Base-by-base conservation (phyloP, 1,284 basidiomycete genomes). In the Boletus calvinii region DNA sequence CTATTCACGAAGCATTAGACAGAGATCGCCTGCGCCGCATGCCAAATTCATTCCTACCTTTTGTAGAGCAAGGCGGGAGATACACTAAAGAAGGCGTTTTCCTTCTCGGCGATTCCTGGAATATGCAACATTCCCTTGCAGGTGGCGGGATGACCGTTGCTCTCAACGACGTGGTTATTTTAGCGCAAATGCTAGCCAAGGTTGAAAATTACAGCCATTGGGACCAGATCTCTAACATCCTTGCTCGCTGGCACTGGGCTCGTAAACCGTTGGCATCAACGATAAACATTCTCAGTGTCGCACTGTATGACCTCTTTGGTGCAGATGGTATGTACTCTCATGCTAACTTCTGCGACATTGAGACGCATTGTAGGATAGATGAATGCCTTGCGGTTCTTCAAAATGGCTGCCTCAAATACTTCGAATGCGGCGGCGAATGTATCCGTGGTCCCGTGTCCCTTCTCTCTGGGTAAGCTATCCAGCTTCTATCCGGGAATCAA, bases 41-140 rank as follows among this genome's bases (percentile, higher is more conserved):
- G 96, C 95, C 97, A 43, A 99, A 98, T 72, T 91, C 90, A 0
- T 98, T 93, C 78, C 79, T 99, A 3, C 93, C 95, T 0, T 77
- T 95, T 0, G 78, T 86, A 15, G 79, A 89, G 64, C 97, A 98
- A 68, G 92, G 90, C 50, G 70, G 71, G 3, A 62, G 65, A 11
- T 63, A 69, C 31, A 73, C 76, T 10, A 87, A 85, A 56, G 76
- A 84, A 49, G 94, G 95, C 18, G 86, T 87, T 8, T 78, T 99
- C 57, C 81, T 99, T 52, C 78, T 98, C 37, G 97, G 97, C 5
- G 97, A 99, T 69, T 87, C 96, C 1, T 96, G 94, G 89, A 99
- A 99, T 70, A 99, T 99, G 95, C 89, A 97, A 1, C 97, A 99
- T 72, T 96, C 97, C 0, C 78, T 99, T 11, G 99, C 96, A 0